Base-by-base conservation (phyloP, 352 stramenopile species). In the Globisporangium viniferum region DNA sequence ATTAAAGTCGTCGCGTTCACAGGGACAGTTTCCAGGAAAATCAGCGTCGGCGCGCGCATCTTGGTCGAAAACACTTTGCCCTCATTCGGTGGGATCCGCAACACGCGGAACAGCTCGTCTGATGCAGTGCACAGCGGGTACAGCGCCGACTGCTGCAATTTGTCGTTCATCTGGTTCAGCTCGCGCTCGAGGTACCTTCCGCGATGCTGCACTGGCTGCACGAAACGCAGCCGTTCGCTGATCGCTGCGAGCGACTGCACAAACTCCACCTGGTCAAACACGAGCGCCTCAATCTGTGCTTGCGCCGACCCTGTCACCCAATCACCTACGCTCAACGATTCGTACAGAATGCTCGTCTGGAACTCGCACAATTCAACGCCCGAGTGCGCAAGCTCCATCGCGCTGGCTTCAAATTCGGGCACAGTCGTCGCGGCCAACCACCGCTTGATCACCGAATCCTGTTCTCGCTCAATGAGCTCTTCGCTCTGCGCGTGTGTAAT, bases 31-130 rank as follows among this genome's bases (percentile, higher is more conserved):
- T 93, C 86, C 1, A 93, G 73, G 57, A 92, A 92, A 48, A 93
- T 88, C 18, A 93, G 69, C 36, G 86, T 93, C 14, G 86, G 86
- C 3, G 86, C 86, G 22, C 86, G 83, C 81, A 91, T 91, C 74
- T 93, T 93, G 9, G 86, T 93, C n/a, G 86, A 90, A 39, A 93
- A 93, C 18, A 93, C 86, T 68, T 91, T 93, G 59, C 86, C 86
- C 79, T 93, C 86, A 9, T 69, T 87, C 8, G 82, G 83, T 33
- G 86, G 82, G 31, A 93, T 86, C 7, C 86, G 82, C 22, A 93
- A 68, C 7, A 93, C 86, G 73, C 88, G 83, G 63, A 86, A 88
- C 27, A 93, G 63, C 44, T 90, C 77, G 51, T 93, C 86, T 5
- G 86, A 93, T 3, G 84, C 86, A 0, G 80, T 78, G 41, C 86